Evolutionary conservation across 768 basidiomycete species (phyloP).

Genomic region (Psilocybe sp.): DNA sequence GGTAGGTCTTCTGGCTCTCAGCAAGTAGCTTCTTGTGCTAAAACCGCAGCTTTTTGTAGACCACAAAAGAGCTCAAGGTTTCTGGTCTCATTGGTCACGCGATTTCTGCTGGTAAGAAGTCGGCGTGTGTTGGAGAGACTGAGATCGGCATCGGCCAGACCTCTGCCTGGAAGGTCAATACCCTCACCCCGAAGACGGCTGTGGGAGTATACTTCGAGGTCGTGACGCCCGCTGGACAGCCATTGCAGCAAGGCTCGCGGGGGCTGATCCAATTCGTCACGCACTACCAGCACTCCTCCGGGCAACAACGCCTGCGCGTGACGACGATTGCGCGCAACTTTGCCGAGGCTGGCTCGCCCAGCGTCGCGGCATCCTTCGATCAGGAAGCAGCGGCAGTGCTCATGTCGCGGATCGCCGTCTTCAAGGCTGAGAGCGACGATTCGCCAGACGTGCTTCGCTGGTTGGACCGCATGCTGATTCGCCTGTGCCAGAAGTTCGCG

Average conservation of each 20-base stretch:
- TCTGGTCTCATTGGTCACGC: slow-evolving; percentile 97
- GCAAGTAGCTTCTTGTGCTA: neutral
- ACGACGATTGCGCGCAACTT: slow-evolving; percentile 98
- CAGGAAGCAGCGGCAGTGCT: slow-evolving; percentile 97
- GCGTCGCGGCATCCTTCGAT: slow-evolving; percentile 91
- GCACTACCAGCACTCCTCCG: slow-evolving; percentile 96
- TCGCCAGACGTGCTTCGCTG: slow-evolving; percentile 94
- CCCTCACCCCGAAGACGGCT: slow-evolving; percentile 82
- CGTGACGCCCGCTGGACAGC: slow-evolving; percentile 94
- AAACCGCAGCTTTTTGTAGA: slow-evolving; percentile 43
- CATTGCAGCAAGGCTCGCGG: slow-evolving; percentile 82
- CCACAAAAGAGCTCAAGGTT: slow-evolving; percentile 97
- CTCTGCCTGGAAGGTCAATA: slow-evolving; percentile 97
- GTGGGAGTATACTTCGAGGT: slow-evolving; percentile 97
- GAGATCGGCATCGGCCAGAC: slow-evolving; percentile 99
- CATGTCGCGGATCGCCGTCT: slow-evolving; percentile 98
- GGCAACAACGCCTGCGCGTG: slow-evolving; percentile 93
- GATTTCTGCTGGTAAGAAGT: slow-evolving; percentile 96
- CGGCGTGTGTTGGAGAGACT: slow-evolving; percentile 94
- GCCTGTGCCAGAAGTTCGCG: slow-evolving; percentile 98
- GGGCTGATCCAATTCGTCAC: slow-evolving; percentile 98
- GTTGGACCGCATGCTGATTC: slow-evolving; percentile 98
- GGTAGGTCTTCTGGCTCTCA: slow-evolving; percentile 36
- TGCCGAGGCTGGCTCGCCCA: slow-evolving; percentile 94
- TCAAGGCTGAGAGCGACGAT: slow-evolving; percentile 99